Conservation (phyloP, 1,139 yeast species). For the Kluyveromyces marxianus region DNA sequence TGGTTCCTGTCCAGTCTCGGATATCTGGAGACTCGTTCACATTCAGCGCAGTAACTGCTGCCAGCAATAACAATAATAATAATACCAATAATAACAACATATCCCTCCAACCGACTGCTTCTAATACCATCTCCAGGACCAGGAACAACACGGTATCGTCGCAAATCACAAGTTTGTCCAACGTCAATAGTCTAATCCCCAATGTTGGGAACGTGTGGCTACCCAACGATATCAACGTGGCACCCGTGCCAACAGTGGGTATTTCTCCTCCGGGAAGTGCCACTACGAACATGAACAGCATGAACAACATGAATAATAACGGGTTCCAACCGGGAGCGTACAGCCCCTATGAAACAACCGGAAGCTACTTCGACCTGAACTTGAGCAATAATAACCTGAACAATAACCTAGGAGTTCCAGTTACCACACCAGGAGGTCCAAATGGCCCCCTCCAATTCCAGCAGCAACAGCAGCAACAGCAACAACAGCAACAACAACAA, state of each 20-base stretch:
- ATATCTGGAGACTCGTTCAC: slow-evolving; percentile 26
- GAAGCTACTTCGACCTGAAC: slow-evolving; percentile 7
- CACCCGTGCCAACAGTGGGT: slow-evolving; percentile 1
- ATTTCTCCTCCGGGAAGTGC: slow-evolving; percentile 10
- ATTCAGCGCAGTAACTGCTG: slow-evolving; percentile 9
- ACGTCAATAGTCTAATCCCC: slow-evolving; percentile 18
- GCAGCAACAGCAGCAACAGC: slow-evolving; percentile 1
- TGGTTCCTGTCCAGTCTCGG: slow-evolving; percentile 18
- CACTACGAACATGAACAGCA: slow-evolving; percentile 9
- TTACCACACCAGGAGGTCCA: not conserved
- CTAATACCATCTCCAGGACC: slow-evolving; percentile 23
- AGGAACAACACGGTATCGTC: slow-evolving; percentile 30
- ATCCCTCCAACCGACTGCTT: slow-evolving; percentile 9
- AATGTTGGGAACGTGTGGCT: slow-evolving; percentile 24
- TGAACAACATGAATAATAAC: not conserved
- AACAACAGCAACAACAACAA: not conserved
- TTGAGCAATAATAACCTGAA: slow-evolving; percentile 7
- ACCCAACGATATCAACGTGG: slow-evolving; percentile 9
- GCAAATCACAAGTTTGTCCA: slow-evolving; percentile 28
- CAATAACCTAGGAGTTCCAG: slow-evolving; percentile 18
- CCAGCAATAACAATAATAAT: too few relatives aligned
- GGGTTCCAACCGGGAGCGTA: not conserved
- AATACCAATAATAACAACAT: slow-evolving; percentile 1
- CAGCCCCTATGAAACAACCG: not conserved
- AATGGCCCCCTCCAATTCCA: not conserved